A percentile compares a stretch with the other conserved stretches of the same genome.
Conservation (phyloP, 2,329 filamentous ascomycete genomes). For the Fusarium sp. region DNA sequence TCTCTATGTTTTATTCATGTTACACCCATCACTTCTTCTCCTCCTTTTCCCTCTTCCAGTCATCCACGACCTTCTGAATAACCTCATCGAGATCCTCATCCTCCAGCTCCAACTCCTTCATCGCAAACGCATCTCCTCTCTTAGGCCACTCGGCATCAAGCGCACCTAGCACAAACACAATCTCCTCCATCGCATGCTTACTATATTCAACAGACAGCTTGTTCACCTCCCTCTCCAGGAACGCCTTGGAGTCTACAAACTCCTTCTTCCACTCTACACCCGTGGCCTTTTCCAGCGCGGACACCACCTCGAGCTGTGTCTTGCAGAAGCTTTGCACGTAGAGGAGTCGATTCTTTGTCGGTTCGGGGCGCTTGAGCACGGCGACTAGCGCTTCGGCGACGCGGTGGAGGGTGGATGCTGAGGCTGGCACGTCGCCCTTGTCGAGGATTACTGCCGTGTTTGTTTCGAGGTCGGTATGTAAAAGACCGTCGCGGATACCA, state of each 20-base stretch:
- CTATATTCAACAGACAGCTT: conserved; percentile 55
- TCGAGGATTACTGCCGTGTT: conserved; percentile 62
- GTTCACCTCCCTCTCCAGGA: conserved; percentile 54
- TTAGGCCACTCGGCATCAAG: conserved; percentile 63
- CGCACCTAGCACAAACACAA: conserved; percentile 63
- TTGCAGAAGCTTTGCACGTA: conserved; percentile 61
- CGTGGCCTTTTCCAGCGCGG: conserved; percentile 63
- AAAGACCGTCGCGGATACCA: conserved; percentile 55
- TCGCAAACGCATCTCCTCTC: conserved; percentile 59
- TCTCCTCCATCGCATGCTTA: conserved; percentile 56
- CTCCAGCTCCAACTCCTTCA: conserved; percentile 60
- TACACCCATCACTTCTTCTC: conserved; percentile 15
- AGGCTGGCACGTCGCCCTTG: conserved; percentile 63
- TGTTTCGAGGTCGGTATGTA: conserved; percentile 60
- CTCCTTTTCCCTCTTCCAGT: conserved; percentile 33
- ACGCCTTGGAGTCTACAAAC: conserved; percentile 55
- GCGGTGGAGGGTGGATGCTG: conserved; percentile 61
- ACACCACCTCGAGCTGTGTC: conserved; percentile 62
- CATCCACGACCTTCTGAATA: conserved; percentile 52
- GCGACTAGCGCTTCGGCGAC: conserved; percentile 64
- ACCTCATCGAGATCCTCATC: conserved; percentile 61
- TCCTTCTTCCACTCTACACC: conserved; percentile 55
- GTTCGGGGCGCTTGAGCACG: conserved; percentile 61
- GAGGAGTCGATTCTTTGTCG: conserved; percentile 65
- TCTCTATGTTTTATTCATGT: conserved; percentile 1